Conservation (phyloP, 2,329 filamentous ascomycete genomes). For the Colletotrichum lini region DNA sequence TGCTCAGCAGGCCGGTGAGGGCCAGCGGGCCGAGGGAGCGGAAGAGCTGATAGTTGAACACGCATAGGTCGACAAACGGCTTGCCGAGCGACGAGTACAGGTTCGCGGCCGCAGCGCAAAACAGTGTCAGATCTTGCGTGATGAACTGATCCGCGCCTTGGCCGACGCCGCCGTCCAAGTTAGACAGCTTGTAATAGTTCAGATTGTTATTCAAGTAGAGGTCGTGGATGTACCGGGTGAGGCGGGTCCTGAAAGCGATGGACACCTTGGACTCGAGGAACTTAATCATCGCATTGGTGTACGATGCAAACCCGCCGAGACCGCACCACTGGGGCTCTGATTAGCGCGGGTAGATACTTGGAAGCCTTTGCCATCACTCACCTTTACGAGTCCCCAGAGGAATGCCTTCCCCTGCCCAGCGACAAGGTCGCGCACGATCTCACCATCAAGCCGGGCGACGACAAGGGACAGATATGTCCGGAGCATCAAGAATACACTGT, state of each 20-base stretch:
- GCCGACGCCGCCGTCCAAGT: slow-evolving; percentile 92
- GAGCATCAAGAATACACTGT: slow-evolving; percentile 90
- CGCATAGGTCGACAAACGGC: slow-evolving; percentile 94
- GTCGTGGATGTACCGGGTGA: slow-evolving; percentile 97
- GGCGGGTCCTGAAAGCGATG: slow-evolving; percentile 94
- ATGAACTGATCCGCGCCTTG: slow-evolving; percentile 97
- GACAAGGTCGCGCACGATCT: slow-evolving; percentile 96
- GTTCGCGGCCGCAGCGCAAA: slow-evolving; percentile 92
- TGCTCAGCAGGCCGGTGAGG: slow-evolving; percentile 86
- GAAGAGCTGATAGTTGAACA: slow-evolving; percentile 98
- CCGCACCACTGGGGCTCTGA: slow-evolving; percentile 79
- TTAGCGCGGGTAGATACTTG: slow-evolving; percentile 33
- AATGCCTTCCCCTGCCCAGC: slow-evolving; percentile 92
- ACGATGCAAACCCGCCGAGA: slow-evolving; percentile 92
- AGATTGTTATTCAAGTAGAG: slow-evolving; percentile 94
- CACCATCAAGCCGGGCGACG: slow-evolving; percentile 92
- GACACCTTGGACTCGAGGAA: slow-evolving; percentile 98
- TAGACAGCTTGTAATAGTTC: slow-evolving; percentile 96
- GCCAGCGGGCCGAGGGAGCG: slow-evolving; percentile 91
- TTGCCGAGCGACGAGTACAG: slow-evolving; percentile 98
- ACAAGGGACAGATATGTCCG: slow-evolving; percentile 95
- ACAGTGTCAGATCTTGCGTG: slow-evolving; percentile 94
- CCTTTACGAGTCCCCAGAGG: slow-evolving; percentile 88
- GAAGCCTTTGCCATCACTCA: slow-evolving; percentile 46
- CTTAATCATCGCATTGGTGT: slow-evolving; percentile 99